Percentiles rank a stretch among this genome's conserved stretches.
These are phyloP conservation scores for Lipomyces anomalus DNA, from an alignment of 805 yeast species.

Conservation along the genomic window DNA sequence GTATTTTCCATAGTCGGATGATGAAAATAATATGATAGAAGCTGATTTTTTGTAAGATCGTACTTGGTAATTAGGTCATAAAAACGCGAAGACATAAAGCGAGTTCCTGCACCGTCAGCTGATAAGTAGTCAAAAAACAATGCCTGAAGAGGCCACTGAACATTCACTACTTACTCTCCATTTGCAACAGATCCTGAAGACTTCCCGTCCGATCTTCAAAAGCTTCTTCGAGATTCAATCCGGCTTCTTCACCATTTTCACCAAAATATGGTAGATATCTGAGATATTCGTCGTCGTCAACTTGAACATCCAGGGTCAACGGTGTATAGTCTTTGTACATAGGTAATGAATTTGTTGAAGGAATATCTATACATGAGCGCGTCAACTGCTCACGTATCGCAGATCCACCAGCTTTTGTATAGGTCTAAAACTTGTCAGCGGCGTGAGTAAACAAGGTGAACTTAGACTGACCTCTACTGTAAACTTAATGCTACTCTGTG, in stretches of 20 bases:
- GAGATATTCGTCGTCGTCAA: conserved; percentile 19
- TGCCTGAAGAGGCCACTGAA: not conserved
- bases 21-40: conserved; percentile 10
- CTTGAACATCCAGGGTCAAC: conserved; percentile 11
- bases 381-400: not conserved
- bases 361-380: not conserved
- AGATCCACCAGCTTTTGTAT: not conserved
- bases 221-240: conserved; percentile 17
- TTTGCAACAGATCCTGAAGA: conserved; percentile 8
- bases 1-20: not conserved
- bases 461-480: not conserved
- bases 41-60: conserved; percentile 8
- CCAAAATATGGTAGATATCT: conserved; percentile 22
- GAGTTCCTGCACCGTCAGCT: conserved; percentile 6
- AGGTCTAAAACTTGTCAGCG: not conserved
- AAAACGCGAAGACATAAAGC: conserved; percentile 10
- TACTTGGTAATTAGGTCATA: conserved; percentile 8
- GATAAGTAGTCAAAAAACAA: not conserved
- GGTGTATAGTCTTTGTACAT: conserved; percentile 20
- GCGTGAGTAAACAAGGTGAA: not conserved
- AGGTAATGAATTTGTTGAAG: conserved; percentile 11
- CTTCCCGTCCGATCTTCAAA: conserved; percentile 20
- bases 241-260: conserved; percentile 21
- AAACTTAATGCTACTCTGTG: not conserved
- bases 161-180: conserved; percentile 9